These are phyloP conservation scores for Moricandia moricandioides DNA, from an alignment of 345 rosid genomes.

Conservation along the genomic window DNA sequence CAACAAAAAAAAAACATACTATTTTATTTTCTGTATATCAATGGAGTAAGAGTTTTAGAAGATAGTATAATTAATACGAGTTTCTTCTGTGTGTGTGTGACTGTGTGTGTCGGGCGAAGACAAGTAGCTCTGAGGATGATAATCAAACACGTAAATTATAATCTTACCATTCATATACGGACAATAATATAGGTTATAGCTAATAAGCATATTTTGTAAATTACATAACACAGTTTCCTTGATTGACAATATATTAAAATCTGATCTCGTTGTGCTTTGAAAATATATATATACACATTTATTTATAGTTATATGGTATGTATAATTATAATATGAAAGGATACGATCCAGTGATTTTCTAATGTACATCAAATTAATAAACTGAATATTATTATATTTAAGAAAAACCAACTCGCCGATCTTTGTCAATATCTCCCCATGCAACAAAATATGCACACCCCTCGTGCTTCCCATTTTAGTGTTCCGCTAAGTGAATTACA, in stretches of 20 bases:
- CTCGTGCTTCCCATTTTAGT: constrained; percentile 37
- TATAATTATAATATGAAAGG: constrained; percentile 9
- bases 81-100: neutral
- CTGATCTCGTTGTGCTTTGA: neutral
- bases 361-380: neutral
- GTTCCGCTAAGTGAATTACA: constrained; percentile 3
- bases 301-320: constrained; percentile 10
- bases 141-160: constrained; percentile 24
- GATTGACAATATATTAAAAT: neutral
- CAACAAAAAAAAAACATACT: neutral
- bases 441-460: constrained; percentile 30
- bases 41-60: too few relatives aligned
- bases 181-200: neutral
- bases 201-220: constrained; percentile 5
- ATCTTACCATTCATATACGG: constrained; percentile 8
- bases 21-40: too few relatives aligned
- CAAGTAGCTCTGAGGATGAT: constrained; percentile 1
- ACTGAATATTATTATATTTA: neutral
- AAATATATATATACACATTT: constrained; percentile 7
- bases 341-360: constrained; percentile 11
- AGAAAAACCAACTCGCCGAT: constrained; percentile 19
- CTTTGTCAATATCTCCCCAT: constrained; percentile 37
- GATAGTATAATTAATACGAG: neutral
- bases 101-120: neutral
- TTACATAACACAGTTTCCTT: neutral